Conservation (phyloP, 2,329 filamentous ascomycete species). For the Colletotrichum cereale region DNA sequence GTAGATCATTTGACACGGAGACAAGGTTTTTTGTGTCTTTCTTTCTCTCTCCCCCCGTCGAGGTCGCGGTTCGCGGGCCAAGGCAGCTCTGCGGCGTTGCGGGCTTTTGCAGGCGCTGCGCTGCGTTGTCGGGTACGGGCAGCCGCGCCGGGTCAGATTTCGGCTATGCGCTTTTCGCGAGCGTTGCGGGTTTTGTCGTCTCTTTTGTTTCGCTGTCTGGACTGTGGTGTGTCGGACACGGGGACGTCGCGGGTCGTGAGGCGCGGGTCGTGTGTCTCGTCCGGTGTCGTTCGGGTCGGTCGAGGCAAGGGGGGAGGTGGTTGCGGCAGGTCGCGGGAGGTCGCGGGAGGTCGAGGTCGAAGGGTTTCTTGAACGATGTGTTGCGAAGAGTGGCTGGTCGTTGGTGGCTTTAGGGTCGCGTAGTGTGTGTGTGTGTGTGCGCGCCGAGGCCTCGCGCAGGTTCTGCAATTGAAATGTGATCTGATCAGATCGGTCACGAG, state of each 20-base stretch:
- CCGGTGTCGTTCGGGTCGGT: neutral
- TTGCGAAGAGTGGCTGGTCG: neutral
- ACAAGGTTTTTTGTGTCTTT: neutral
- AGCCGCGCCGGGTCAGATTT: slow-evolving; percentile 12
- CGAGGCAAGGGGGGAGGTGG: neutral
- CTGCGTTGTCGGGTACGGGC: slow-evolving; percentile 17
- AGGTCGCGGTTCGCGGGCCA: neutral
- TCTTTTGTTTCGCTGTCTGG: neutral
- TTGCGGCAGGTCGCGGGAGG: neutral
- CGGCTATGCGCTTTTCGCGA: slow-evolving; percentile 6
- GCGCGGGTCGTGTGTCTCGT: neutral
- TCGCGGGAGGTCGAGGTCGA: neutral
- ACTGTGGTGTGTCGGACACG: slow-evolving; percentile 1
- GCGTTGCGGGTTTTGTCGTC: neutral
- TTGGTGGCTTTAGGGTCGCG: neutral
- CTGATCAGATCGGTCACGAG: neutral
- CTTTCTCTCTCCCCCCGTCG: no score
- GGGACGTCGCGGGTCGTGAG: neutral
- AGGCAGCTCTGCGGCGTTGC: slow-evolving; percentile 4
- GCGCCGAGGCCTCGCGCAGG: slow-evolving; percentile 1
- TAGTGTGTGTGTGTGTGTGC: neutral
- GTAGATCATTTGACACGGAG: slow-evolving; percentile 47
- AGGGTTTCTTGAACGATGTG: neutral
- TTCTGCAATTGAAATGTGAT: neutral
- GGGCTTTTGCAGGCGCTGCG: slow-evolving; percentile 10